Base-by-base conservation (phyloP, 2,329 filamentous ascomycete species). In the Cladobotryum protrusum region DNA sequence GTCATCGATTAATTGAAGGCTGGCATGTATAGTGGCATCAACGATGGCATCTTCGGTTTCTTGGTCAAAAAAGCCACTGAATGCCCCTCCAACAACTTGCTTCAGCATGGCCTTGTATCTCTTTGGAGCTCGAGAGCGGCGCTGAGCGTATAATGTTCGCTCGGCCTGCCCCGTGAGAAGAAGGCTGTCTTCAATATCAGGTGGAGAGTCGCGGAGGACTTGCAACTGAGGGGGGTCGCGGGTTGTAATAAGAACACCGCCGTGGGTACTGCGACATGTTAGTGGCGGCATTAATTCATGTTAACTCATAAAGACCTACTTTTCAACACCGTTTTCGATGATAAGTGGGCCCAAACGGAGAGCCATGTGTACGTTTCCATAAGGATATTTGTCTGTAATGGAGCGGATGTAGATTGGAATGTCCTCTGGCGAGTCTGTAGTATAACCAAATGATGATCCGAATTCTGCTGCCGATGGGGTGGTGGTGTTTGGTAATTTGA, bases 361-460 rank as follows among this genome's bases (percentile, higher is more conserved):
- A 9, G 63, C 66, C 67, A 71, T 71, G 40, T 70, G 69, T 3
- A 71, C 64, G 47, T 70, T 67, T 2, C 63, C 65, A 48, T 64
- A 71, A 0, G 68, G 69, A 52, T 69, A 61, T 40, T 62, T 60
- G 19, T 67, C 59, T 1, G 60, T 56, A 33, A 61, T 59, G 8
- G 54, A 56, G 24, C 60, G 58, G 6, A 68, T 58, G 37, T 62
- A 68, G 2, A 58, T 32, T 0, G 67, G 67, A 11, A 70, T 59
- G 5, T 63, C 58, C 19, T 55, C 57, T 12, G 53, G 53, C 5
- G 54, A 53, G 19, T 59, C 53, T 24, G 52, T 58, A 36, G 52
- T 60, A 7, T 50, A 43, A 3, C 56, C 52, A 43, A 54, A 55
- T 2, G 54, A 57, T 15, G 54, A 48, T 2, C 55, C 54, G 44